Evolutionary conservation across 2,329 filamentous ascomycete species (phyloP).

Genomic region (Penicillium occitanis): DNA sequence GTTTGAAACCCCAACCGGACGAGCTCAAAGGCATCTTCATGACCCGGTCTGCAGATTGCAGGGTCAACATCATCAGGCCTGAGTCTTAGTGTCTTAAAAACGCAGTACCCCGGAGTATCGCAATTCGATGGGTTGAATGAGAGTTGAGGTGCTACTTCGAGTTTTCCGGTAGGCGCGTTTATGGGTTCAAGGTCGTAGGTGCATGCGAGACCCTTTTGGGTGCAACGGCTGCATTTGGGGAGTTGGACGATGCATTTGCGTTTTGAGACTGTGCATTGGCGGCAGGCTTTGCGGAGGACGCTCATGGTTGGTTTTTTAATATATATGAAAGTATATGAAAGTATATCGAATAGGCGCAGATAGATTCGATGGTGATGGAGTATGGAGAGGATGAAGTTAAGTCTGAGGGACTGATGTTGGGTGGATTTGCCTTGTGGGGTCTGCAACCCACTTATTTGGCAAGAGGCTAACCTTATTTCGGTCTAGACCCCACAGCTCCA

Average conservation of each 20-base stretch:
- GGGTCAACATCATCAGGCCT: background rate
- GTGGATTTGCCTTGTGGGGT: background rate
- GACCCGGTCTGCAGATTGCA: conserved; percentile 5
- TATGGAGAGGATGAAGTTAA: background rate
- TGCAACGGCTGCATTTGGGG: conserved; percentile 15
- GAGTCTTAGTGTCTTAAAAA: conserved; percentile 2
- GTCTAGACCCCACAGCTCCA: background rate
- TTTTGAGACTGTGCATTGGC: conserved; percentile 11
- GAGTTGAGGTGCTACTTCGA: background rate
- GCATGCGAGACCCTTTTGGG: conserved; percentile 12
- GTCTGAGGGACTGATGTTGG: background rate
- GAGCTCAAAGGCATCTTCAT: conserved; percentile 12
- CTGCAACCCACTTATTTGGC: background rate
- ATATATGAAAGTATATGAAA: background rate
- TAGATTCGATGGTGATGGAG: background rate
- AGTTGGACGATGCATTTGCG: conserved; percentile 16
- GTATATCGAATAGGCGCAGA: background rate
- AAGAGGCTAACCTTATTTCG: background rate
- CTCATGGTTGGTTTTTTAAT: background rate
- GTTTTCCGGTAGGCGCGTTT: background rate
- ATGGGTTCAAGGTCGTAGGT: conserved; percentile 16
- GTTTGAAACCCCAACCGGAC: background rate
- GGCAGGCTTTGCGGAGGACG: conserved; percentile 16
- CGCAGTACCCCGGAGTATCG: conserved; percentile 14
- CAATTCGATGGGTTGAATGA: conserved; percentile 13